Percentiles rank a stretch among this genome's conserved stretches.
Evolutionary conservation across 1,284 basidiomycete genomes (phyloP).

Genomic region (Laetiporus sulphureus): DNA sequence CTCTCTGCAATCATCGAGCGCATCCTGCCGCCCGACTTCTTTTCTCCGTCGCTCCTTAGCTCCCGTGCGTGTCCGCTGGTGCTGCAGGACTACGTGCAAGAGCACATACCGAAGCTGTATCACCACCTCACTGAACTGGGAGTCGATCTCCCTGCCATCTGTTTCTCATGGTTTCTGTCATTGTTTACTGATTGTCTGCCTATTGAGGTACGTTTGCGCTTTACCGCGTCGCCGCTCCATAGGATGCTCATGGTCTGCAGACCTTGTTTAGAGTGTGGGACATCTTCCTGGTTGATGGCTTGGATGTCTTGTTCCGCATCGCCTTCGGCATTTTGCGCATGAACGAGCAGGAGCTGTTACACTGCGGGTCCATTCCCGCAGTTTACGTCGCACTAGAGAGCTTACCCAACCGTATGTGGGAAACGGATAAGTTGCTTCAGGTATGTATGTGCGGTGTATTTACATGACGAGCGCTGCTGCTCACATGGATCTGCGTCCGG

Average conservation of each 20-base stretch:
- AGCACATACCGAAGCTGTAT: constrained; percentile 71
- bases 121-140: constrained; percentile 74
- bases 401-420: constrained; percentile 87
- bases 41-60: constrained; percentile 76
- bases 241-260: constrained; percentile 28
- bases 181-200: constrained; percentile 96
- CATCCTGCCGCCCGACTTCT: constrained; percentile 79
- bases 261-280: constrained; percentile 93
- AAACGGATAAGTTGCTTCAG: constrained; percentile 84
- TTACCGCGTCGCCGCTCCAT: constrained; percentile 1
- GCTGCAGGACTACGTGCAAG: constrained; percentile 80
- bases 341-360: constrained; percentile 79
- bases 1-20: constrained; percentile 86
- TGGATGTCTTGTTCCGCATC: constrained; percentile 88
- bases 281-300: constrained; percentile 90
- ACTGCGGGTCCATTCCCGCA: constrained; percentile 77
- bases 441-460: constrained; percentile 34
- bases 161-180: constrained; percentile 97
- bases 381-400: constrained; percentile 85
- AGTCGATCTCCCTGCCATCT: constrained; percentile 90
- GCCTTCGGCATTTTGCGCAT: constrained; percentile 82
- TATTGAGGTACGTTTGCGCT: constrained; percentile 63
- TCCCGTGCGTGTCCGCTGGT: constrained; percentile 93
- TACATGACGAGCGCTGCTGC: background rate
- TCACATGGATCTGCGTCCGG: background rate